Evolutionary conservation across 176 grass and related monocot genomes (phyloP).

Genomic region (Canna indica): DNA sequence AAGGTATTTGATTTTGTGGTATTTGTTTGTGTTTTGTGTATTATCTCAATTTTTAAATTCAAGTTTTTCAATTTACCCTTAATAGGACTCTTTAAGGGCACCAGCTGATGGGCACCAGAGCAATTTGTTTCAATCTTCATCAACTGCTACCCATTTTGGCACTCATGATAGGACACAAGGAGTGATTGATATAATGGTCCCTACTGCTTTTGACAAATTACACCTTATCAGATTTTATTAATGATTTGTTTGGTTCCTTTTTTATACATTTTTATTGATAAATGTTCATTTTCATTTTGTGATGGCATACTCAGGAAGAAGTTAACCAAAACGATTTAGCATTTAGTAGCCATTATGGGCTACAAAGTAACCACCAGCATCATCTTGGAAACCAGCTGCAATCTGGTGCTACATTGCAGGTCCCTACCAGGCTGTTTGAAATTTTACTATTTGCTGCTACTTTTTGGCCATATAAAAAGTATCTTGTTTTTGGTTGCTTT

Average conservation of each 20-base stretch:
- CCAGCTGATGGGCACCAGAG: slow-evolving; percentile 37
- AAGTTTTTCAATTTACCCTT: neutral
- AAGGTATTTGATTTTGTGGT: slow-evolving; percentile 17
- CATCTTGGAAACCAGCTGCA: slow-evolving; percentile 48
- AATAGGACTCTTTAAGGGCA: slow-evolving; percentile 40
- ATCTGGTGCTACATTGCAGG: slow-evolving; percentile 41
- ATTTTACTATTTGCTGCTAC: slow-evolving; percentile 9
- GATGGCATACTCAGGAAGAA: slow-evolving; percentile 42
- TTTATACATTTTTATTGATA: neutral
- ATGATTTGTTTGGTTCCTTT: slow-evolving; percentile 11
- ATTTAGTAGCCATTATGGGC: slow-evolving; percentile 51
- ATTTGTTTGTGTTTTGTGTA: neutral
- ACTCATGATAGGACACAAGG: slow-evolving; percentile 48
- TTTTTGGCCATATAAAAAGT: neutral
- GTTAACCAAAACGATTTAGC: slow-evolving; percentile 61
- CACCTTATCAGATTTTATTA: slow-evolving; percentile 3
- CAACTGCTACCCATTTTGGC: slow-evolving; percentile 56
- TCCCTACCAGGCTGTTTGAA: slow-evolving; percentile 2
- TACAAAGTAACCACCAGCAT: slow-evolving; percentile 37
- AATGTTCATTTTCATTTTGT: slow-evolving; percentile 6
- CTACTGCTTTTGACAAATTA: slow-evolving; percentile 1
- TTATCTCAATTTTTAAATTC: slow-evolving; percentile 21
- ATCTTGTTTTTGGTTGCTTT: slow-evolving; percentile 9
- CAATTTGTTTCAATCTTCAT: slow-evolving; percentile 45
- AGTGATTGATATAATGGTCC: slow-evolving; percentile 59